Base-by-base conservation (phyloP, 225 moss, liverwort and hornwort species). In the Physcomitrium patens region DNA sequence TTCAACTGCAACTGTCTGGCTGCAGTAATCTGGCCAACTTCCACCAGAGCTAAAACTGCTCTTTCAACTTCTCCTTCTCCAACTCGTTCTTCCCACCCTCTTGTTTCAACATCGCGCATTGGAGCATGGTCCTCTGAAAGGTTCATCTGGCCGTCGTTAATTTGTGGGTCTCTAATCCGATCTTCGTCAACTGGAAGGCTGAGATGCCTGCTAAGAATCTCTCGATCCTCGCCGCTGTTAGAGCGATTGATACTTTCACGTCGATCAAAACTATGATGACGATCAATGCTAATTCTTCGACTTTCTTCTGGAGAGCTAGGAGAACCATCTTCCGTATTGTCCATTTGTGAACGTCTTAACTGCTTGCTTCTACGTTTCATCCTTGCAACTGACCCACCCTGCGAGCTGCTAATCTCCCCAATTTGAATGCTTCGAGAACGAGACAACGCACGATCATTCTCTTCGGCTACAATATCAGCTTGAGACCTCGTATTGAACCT, bases 11-110 rank as follows among this genome's bases (percentile, higher is more conserved):
- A 73, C 14, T 93, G 93, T 72, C 88, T 93, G 46, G 97, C 95
- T 42, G 95, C 97, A 20, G 85, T 65, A 9, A 99, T 87, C 75
- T 99, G 97, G 43, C 97, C 97, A 50, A 95, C 97, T 90, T 99
- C 97, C 83, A 99, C 75, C 57, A 99, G 85, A 63, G 93, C 91
- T 59, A 99, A 86, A 22, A 99, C 94, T 51, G 95, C 95, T 8
- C 76, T 79, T 74, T 95, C 90, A 26, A 90, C 90, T 73, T 95
- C 88, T 69, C 82, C 79, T 76, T 95, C 90, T 20, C 90, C 93
- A 41, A 95, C 87, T 65, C 87, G 86, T 77, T 93, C 94, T 83
- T 99, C 93, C 97, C 95, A 95, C 58, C 95, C 80, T 72, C 78
- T 68, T 43, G 83, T 77, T 62, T 83, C 87, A 58, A 90, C 96